phyloP scores from a whole-genome alignment of 306 rosid species.

The Cyamopsis tetragonoloba region DNA sequence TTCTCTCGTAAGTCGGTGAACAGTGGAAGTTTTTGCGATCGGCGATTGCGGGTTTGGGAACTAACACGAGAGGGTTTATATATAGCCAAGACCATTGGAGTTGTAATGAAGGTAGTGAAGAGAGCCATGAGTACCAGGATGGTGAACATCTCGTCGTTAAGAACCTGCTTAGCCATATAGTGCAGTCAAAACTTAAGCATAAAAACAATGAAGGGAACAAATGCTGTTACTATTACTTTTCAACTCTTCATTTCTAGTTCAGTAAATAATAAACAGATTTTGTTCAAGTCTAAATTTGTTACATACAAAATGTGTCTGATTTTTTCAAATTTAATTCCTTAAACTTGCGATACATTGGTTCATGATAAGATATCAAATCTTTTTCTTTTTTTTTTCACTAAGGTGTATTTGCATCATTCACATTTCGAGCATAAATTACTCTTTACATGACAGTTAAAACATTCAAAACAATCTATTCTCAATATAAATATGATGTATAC shows the following conservation, averaged over 20 bases:
- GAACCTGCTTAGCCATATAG: slow-evolving; percentile 21
- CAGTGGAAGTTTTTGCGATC: background rate
- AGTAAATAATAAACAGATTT: background rate
- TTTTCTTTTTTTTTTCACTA: no score
- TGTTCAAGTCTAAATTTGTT: background rate
- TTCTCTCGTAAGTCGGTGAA: slow-evolving; percentile 23
- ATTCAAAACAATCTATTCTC: no score
- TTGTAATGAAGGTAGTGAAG: slow-evolving; percentile 45
- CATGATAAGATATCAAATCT: no score
- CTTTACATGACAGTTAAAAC: no score
- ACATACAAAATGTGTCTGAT: no score
- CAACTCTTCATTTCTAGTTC: background rate
- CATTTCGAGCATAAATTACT: no score
- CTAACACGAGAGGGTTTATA: slow-evolving; percentile 25
- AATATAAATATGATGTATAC: background rate
- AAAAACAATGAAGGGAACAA: background rate
- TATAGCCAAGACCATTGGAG: slow-evolving; percentile 35
- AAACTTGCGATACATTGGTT: no score
- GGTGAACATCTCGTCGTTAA: slow-evolving; percentile 40
- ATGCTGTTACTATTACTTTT: background rate
- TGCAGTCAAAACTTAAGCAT: background rate
- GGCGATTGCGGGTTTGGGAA: background rate
- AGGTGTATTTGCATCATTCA: no score
- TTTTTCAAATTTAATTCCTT: no score
- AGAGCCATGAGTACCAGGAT: slow-evolving; percentile 44